phyloP scores from a whole-genome alignment of 2,329 filamentous ascomycete species.

The Fusarium tanahbumbuense region DNA sequence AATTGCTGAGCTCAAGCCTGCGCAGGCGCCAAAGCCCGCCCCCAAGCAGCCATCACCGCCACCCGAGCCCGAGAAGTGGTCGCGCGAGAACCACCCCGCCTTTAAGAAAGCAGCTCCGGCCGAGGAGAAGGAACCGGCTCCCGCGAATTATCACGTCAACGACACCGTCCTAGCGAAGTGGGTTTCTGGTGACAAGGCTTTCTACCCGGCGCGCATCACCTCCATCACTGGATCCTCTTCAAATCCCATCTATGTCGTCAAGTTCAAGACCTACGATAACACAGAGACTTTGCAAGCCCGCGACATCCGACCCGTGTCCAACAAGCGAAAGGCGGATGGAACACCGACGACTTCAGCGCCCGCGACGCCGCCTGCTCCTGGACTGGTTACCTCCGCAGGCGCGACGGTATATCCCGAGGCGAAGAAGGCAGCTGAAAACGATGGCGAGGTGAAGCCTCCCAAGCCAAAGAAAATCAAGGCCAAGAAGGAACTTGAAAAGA shows the following conservation, averaged over 20 bases:
- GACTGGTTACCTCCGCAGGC: slow-evolving; percentile 65
- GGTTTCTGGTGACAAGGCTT: slow-evolving; percentile 87
- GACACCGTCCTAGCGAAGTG: slow-evolving; percentile 92
- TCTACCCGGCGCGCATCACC: slow-evolving; percentile 92
- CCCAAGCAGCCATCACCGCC: slow-evolving; percentile 60
- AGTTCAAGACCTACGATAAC: slow-evolving; percentile 90
- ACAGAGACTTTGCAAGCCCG: slow-evolving; percentile 84
- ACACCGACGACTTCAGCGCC: slow-evolving; percentile 64
- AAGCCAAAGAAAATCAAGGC: slow-evolving; percentile 92
- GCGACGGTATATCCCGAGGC: slow-evolving; percentile 71
- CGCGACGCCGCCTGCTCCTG: slow-evolving; percentile 52
- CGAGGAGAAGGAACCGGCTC: slow-evolving; percentile 64
- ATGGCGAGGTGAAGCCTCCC: slow-evolving; percentile 75
- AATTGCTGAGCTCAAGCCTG: slow-evolving; percentile 80
- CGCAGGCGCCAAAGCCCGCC: slow-evolving; percentile 59
- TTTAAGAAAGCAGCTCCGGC: slow-evolving; percentile 66
- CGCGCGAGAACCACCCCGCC: slow-evolving; percentile 82
- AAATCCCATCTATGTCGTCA: slow-evolving; percentile 92
- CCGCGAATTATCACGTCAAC: slow-evolving; percentile 81
- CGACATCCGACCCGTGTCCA: slow-evolving; percentile 84
- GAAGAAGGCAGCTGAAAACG: slow-evolving; percentile 70
- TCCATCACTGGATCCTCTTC: slow-evolving; percentile 93
- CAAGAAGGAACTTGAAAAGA: slow-evolving; percentile 88
- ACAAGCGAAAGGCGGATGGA: slow-evolving; percentile 89
- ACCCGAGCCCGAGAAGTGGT: slow-evolving; percentile 78